A percentile compares a stretch with the other conserved stretches of the same genome.
phyloP scores from a whole-genome alignment of 1,284 basidiomycete genomes.

The Boletus austroedulis region DNA sequence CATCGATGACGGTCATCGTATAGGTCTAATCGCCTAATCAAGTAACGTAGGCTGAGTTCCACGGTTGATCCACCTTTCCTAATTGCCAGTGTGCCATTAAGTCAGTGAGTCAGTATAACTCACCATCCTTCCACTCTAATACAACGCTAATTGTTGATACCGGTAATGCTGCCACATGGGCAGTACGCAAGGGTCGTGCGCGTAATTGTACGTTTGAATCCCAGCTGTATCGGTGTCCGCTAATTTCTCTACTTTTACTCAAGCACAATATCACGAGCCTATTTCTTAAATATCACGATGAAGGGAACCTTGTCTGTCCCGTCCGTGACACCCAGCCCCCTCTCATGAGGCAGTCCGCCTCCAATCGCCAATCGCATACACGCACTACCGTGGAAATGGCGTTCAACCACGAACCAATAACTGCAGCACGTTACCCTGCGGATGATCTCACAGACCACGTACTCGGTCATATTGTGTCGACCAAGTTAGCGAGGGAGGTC shows the following conservation, averaged over 20 bases:
- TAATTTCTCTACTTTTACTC: not conserved
- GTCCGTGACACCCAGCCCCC: not conserved
- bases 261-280: constrained; percentile 6
- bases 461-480: constrained; percentile 12
- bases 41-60: no score
- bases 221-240: not conserved
- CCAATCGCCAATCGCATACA: constrained; percentile 4
- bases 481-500: constrained; percentile 7
- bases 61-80: no score
- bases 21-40: no score
- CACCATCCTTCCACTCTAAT: no score
- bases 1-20: no score
- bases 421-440: constrained; percentile 4
- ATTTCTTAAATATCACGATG: not conserved
- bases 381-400: not conserved
- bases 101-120: no score
- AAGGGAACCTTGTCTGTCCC: not conserved
- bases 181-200: not conserved
- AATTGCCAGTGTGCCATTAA: no score
- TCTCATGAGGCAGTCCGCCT: not conserved
- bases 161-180: no score
- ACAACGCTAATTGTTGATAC: no score
- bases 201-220: not conserved
- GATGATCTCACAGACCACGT: constrained; percentile 15
- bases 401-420: constrained; percentile 5